A percentile compares a stretch with the other conserved stretches of the same genome.
Conservation (phyloP, 2,329 filamentous ascomycete species). For the Allantophomopsis lycopodina region DNA sequence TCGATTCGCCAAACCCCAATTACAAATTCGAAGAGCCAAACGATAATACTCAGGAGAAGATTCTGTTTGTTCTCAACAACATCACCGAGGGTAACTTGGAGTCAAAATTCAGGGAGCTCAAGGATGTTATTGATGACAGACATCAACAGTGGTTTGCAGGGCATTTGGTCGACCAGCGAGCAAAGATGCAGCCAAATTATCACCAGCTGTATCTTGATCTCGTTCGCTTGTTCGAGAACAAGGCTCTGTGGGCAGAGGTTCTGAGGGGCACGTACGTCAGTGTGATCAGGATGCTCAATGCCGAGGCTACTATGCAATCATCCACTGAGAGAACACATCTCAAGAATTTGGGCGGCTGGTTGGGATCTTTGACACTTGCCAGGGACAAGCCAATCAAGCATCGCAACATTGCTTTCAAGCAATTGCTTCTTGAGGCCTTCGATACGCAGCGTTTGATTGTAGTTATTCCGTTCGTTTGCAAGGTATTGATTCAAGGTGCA, state of each 20-base stretch:
- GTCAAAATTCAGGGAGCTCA: constrained; percentile 71
- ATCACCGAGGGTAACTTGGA: constrained; percentile 82
- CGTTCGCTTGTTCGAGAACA: constrained; percentile 69
- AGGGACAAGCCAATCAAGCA: constrained; percentile 93
- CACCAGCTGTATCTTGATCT: constrained; percentile 87
- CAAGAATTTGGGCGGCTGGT: constrained; percentile 89
- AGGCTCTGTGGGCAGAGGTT: constrained; percentile 73
- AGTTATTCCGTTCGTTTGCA: constrained; percentile 95
- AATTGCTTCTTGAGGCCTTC: constrained; percentile 83
- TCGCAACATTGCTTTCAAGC: constrained; percentile 93
- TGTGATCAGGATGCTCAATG: constrained; percentile 76
- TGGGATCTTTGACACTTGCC: constrained; percentile 84
- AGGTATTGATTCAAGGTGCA: constrained; percentile 75
- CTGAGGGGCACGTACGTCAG: constrained; percentile 85
- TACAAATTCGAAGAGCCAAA: constrained; percentile 68
- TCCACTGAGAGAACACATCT: constrained; percentile 75
- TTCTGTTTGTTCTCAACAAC: constrained; percentile 94
- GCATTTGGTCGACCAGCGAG: constrained; percentile 89
- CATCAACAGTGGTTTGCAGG: constrained; percentile 95
- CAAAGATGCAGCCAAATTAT: constrained; percentile 95
- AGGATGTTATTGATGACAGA: constrained; percentile 61
- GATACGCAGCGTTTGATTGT: constrained; percentile 84
- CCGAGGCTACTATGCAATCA: constrained; percentile 73
- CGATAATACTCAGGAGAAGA: constrained; percentile 78
- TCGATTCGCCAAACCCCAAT: constrained; percentile 52